Evolutionary conservation across 768 basidiomycete species (phyloP), one percentile per base, ranked within the genome.

Genomic region (Trametes punicea): DNA sequence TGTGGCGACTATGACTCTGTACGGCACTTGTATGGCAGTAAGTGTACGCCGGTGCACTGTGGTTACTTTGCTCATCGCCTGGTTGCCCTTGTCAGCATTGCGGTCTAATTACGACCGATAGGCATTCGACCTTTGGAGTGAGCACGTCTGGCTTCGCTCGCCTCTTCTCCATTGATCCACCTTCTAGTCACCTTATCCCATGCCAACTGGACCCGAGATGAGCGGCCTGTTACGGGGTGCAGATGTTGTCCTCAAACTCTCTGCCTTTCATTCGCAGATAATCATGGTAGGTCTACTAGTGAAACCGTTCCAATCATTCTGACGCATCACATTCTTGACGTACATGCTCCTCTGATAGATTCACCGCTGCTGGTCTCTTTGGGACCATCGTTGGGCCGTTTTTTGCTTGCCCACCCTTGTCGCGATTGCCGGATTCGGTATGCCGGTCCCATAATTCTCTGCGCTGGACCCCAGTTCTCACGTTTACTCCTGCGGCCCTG

Each of bases 351-450:
- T 13, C 42, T 27, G 25, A 13, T 31, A 59, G 57, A 59, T 54
- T 18, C 57, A 59, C 18, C 57, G 57, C 26, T 59, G 57, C 42
- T 59, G 57, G 57, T 46, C 52, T n/a, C 46, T 54, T 34, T 59
- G 57, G 57, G 52, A 59, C 33, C 48, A 18, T 15, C 31, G 29
- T 7, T 45, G 27, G 31, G 2, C 21, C 26, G 33, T 59, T 26
- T 40, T 59, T 33, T 27, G 20, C 41, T 33, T 33, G 9, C 57
- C 57, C 16, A 21, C 42, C 26, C 6, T 59, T 23, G 41, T 54
- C 46, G 46, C 52, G 13, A 4, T 50, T 10, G 47, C 47, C 15
- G 52, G 29, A 23, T 44, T 54, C 40, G 51, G 57, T 59, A 34
- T 42, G 57, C 54, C 41, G n/a, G 29, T 23, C 20, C 8, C 6